Conservation (phyloP, 805 yeast species). For the Nakazawaea anatomiae region DNA sequence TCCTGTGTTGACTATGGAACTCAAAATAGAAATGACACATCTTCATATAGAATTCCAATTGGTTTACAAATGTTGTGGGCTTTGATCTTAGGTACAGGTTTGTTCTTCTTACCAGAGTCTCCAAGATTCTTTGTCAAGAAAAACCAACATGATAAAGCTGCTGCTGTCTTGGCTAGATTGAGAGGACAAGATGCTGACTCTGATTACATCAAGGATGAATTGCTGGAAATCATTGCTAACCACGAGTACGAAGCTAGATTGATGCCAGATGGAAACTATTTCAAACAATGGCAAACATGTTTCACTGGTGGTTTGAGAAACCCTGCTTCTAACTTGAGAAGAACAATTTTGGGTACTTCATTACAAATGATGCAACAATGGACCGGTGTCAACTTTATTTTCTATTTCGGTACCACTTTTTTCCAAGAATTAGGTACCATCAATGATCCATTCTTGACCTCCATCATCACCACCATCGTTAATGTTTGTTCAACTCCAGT, state of each 20-base stretch:
- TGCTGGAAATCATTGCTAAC: conserved; percentile 46
- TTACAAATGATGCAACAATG: conserved; percentile 60
- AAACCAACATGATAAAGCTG: conserved; percentile 51
- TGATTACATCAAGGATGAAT: conserved; percentile 40
- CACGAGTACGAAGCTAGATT: conserved; percentile 37
- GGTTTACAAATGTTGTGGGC: conserved; percentile 72
- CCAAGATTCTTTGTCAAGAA: conserved; percentile 66
- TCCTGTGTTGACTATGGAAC: conserved; percentile 69
- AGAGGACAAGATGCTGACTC: conserved; percentile 45
- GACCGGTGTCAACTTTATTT: conserved; percentile 72
- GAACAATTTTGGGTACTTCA: conserved; percentile 37
- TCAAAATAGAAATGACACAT: conserved; percentile 41
- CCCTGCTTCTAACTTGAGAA: conserved; percentile 33
- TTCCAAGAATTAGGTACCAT: conserved; percentile 47
- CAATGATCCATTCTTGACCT: conserved; percentile 42
- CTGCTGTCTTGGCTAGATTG: conserved; percentile 46
- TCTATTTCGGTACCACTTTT: conserved; percentile 69
- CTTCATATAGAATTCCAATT: conserved; percentile 70
- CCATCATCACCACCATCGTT: conserved; percentile 47
- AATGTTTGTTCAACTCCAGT: conserved; percentile 49
- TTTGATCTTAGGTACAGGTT: conserved; percentile 51
- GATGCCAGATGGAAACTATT: conserved; percentile 28
- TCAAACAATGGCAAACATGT: conserved; percentile 36
- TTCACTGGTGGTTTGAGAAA: conserved; percentile 34
- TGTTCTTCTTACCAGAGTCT: conserved; percentile 66